These are phyloP conservation scores for Cystofilobasidium ferigula DNA, from an alignment of 768 basidiomycete genomes.

Conservation along the genomic window DNA sequence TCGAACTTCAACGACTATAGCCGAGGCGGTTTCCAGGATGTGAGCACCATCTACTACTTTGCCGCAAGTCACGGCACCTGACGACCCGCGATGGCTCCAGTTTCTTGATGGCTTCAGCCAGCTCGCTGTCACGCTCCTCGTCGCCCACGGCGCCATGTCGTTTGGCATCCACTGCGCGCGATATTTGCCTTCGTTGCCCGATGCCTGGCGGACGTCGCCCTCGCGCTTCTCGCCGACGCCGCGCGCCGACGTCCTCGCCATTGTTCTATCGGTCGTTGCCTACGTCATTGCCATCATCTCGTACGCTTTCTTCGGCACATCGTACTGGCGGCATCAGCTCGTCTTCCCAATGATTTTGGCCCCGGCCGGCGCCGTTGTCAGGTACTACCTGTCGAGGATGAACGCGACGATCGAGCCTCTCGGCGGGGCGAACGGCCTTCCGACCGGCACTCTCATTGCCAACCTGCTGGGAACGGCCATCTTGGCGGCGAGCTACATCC, in stretches of 20 bases:
- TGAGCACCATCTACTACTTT: background rate
- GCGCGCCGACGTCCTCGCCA: background rate
- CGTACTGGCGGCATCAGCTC: background rate
- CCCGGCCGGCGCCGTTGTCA: conserved; percentile 8
- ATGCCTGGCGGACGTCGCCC: background rate
- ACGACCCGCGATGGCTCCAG: background rate
- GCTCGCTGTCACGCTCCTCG: conserved; percentile 13
- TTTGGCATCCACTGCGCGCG: conserved; percentile 17
- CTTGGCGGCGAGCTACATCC: conserved; percentile 14
- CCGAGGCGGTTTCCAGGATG: background rate
- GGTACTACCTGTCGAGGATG: background rate
- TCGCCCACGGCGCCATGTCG: conserved; percentile 13
- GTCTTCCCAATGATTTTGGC: conserved; percentile 16
- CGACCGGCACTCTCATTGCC: conserved; percentile 8
- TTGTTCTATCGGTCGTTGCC: conserved; percentile 6
- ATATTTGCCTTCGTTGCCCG: conserved; percentile 10
- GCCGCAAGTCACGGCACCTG: background rate
- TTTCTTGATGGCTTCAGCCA: conserved; percentile 13
- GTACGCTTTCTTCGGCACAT: conserved; percentile 4
- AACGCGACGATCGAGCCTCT: conserved; percentile 7
- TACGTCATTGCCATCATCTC: conserved; percentile 11
- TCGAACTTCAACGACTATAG: conserved; percentile 11
- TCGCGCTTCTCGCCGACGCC: conserved; percentile 3
- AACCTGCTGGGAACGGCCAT: conserved; percentile 15
- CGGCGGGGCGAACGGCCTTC: background rate